Evolutionary conservation across 2,329 filamentous ascomycete species (phyloP), one percentile per base, ranked within the genome.

Genomic region (Ciborinia camelliae): DNA sequence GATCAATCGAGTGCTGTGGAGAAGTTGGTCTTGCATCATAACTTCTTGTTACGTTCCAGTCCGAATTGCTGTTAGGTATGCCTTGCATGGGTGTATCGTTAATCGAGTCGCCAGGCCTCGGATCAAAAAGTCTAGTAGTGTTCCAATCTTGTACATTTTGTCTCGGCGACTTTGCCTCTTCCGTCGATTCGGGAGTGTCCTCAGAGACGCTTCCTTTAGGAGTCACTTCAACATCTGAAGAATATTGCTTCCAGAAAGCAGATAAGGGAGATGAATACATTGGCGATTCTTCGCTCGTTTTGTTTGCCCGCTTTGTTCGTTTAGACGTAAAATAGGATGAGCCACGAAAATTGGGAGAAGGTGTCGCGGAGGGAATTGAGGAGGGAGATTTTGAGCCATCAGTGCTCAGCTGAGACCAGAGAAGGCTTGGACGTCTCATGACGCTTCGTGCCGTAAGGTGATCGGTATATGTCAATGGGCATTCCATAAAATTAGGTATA

Each of bases 1-100:
- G 84, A 64, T 86, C 83, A 59, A 64, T 64, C 8, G 65, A 57
- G 23, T 58, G 53, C 65, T 60, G 20, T 55, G 64, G n/a, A 20
- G 41, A 45, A 41, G 30, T 9, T 48, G 52, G 43, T 58, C 55
- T 65, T 12, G 59, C 50, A 37, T 63, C 51, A 2, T 54, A 37
- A n/a, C 30, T 52, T 20, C 52, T 64, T 20, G 64, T 66, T 7
- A 66, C 65, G 26, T 66, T 70, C 70, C 70, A 71, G 37, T 72
- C 67, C 20, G 54, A 58, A 12, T 61, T 51, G 23, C 47, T 39
- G 30, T 61, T 15, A 52, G 58, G 39, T 52, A 23, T 30, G 2
- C 43, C 45, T 37, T 28, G 45, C 28, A 28, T 37, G 3, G n/a
- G 26, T 8, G 23, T 51, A n/a, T 28, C 26, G 18, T 28, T 37